phyloP scores from a whole-genome alignment of 2,329 filamentous ascomycete genomes.

The Botrytis hyacinthi region DNA sequence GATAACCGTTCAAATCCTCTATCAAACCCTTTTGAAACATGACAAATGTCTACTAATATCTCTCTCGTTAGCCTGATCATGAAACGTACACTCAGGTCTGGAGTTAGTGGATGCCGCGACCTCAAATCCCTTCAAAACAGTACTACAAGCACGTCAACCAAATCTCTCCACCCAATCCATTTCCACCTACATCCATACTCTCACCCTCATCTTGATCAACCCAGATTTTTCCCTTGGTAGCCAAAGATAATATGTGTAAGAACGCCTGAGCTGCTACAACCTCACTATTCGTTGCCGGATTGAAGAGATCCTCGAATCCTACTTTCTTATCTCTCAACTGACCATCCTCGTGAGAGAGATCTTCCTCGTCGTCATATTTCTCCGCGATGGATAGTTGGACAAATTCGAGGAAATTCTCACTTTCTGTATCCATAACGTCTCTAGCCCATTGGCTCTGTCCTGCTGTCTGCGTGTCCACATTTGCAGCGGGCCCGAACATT shows the following conservation, averaged over 20 bases:
- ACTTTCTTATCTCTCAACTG: conserved; percentile 46
- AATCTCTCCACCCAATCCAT: conserved; percentile 15
- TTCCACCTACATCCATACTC: background rate
- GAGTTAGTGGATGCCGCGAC: background rate
- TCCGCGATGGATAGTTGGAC: conserved; percentile 48
- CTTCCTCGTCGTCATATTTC: conserved; percentile 26
- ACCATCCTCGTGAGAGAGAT: conserved; percentile 20
- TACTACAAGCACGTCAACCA: conserved; percentile 15
- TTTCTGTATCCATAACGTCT: conserved; percentile 56
- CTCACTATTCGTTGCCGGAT: conserved; percentile 49
- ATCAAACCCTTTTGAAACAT: background rate
- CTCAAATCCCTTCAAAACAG: background rate
- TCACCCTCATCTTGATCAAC: conserved; percentile 54
- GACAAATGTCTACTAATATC: background rate
- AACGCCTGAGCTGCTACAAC: conserved; percentile 72
- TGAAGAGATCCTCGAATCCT: conserved; percentile 67
- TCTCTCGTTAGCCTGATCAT: background rate
- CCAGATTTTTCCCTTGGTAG: conserved; percentile 60
- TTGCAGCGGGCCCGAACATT: conserved; percentile 41
- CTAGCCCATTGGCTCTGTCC: conserved; percentile 48
- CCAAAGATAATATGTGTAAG: conserved; percentile 69
- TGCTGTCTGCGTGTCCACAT: conserved; percentile 50
- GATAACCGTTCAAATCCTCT: background rate
- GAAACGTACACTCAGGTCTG: rapidly evolving
- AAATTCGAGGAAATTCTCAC: conserved; percentile 61